Base-by-base conservation (phyloP, 257 asterid species). In the Solanum clarkiae region DNA sequence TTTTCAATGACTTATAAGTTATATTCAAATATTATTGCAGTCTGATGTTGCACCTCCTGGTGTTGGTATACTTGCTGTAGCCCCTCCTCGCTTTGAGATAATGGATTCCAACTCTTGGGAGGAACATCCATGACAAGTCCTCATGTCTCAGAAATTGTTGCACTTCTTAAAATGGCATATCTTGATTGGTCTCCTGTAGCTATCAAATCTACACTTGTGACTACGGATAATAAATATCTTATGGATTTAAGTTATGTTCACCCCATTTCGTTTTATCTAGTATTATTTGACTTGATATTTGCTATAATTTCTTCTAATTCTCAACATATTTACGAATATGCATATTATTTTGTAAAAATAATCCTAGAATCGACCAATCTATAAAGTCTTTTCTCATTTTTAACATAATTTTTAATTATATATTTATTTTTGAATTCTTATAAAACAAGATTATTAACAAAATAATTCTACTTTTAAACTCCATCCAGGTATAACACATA, bases 71-170 rank as follows among this genome's bases (percentile, higher is more conserved):
- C 26, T 69, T 0, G 53, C 53, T 5, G 26, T 53, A 69, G 13
- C 12, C 36, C 26, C 29, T 40, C 80, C 54, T 70, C 3, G 1
- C 1, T 1, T 1, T 2, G 79, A 70, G 14, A 70, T 4, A 40
- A 70, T 70, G 79, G 79, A 20, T 70, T 70, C 49, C 8, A 70
- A 70, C 29, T 17, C 53, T 1, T 17, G 15, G 42, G 16, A 40
- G 93, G 93, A 65, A 91, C 91, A 32, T 91, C 93, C 22, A 89
- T 89, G 93, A 62, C 90, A 22, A 65, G 91, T 45, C 92, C 93
- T 84, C 93, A 91, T 74, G 51, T 91, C 47, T 71, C 93, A 36
- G 90, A 87, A 77, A 89, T 89, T 56, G 89, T 86, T 32, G 93
- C 93, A 60, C 92, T 91, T 47, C 88, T 91, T 6, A 84, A 74